Evolutionary conservation across 1,139 yeast genomes (phyloP), one percentile per base, ranked within the genome.

Genomic region (Suhomyces kunorum): DNA sequence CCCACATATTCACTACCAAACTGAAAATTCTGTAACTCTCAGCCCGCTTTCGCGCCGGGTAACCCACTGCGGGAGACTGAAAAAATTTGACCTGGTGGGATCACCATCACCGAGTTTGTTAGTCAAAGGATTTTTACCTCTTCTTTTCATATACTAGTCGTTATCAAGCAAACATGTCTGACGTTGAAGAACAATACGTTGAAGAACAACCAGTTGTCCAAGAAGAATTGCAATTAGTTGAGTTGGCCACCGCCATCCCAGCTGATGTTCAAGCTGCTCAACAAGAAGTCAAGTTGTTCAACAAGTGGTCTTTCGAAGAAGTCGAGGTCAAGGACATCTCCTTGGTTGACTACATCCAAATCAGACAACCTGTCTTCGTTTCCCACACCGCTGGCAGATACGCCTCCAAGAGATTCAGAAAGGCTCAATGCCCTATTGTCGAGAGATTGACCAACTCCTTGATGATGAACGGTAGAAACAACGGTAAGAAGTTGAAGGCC

Each of bases 381-480:
- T 80, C 98, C 64, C 98, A 94, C 95, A 89, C 98, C 64, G 97
- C 98, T 63, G 98, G 98, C 74, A 90, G 97, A 79, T 94, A 90
- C 81, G 98, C 98, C 68, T 75, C 89, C 78, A 92, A 92, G 88
- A 90, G 98, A 80, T 94, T 94, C 87, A 90, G 98, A 86, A 94
- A 94, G 87, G 95, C 98, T 60, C 98, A 92, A 83, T 90, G 97
- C 81, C 98, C 98, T 68, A 84, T 94, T 72, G 76, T 94, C 63
- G 99, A 94, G 84, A 92, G 99, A 84, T 83, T 94, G 74, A 90
- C 98, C 79, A 92, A 92, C 92, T 87, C 98, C 56, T 82, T 94
- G 71, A 94, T 94, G 98, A 94, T 94, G 98, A 89, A 94, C 85
- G 99, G 99, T 81, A 92, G 98, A 83, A 94, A 94, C 94, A 94